Percentiles rank a stretch among this genome's conserved stretches.
Evolutionary conservation across 2,329 filamentous ascomycete genomes (phyloP).

Genomic region (Aotearoamyces nothofagi): DNA sequence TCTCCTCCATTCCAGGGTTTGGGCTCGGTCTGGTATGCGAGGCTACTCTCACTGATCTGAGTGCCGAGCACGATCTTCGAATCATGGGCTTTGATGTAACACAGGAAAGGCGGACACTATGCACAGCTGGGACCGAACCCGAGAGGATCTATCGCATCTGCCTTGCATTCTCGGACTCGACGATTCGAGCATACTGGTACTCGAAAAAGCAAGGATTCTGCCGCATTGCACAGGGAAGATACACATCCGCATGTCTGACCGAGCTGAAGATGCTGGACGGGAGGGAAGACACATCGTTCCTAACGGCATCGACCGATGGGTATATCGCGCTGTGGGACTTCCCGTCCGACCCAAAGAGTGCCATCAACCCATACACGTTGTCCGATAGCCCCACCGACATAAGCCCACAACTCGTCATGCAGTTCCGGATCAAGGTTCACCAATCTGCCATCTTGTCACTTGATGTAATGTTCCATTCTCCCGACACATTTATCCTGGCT

Average conservation of each 20-base stretch:
- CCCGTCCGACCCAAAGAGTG: background rate
- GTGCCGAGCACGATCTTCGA: conserved; percentile 48
- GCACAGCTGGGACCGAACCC: conserved; percentile 5
- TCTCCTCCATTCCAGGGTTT: conserved; percentile 30
- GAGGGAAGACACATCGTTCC: conserved; percentile 24
- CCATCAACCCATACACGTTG: background rate
- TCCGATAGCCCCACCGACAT: background rate
- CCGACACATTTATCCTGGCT: conserved; percentile 26
- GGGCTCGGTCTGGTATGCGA: conserved; percentile 42
- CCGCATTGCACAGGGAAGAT: conserved; percentile 37
- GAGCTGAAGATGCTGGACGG: conserved; percentile 31
- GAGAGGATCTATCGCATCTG: conserved; percentile 38
- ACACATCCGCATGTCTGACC: conserved; percentile 64
- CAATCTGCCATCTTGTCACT: conserved; percentile 68
- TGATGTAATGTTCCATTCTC: conserved; percentile 26
- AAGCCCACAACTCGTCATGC: background rate
- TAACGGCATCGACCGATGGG: conserved; percentile 74
- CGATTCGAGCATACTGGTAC: conserved; percentile 44
- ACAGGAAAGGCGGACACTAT: background rate
- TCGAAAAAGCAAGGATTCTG: conserved; percentile 25
- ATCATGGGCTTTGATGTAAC: conserved; percentile 67
- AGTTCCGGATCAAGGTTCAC: conserved; percentile 38
- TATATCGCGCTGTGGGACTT: conserved; percentile 46
- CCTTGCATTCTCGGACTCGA: conserved; percentile 75
- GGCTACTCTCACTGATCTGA: conserved; percentile 34